phyloP scores from a whole-genome alignment of 2,329 filamentous ascomycete species.

The Fusarium anguioides region DNA sequence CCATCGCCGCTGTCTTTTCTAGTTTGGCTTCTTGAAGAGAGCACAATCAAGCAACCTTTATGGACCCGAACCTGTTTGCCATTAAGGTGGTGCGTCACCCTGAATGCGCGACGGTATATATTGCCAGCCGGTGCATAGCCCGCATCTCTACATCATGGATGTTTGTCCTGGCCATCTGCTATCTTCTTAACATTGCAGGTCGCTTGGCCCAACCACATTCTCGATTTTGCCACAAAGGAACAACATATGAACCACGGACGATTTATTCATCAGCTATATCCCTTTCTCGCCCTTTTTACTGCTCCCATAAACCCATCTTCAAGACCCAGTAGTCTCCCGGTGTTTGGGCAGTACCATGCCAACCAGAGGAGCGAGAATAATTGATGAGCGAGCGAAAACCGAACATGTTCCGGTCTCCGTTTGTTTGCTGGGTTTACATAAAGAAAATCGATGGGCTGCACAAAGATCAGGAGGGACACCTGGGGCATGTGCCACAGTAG shows the following conservation, averaged over 20 bases:
- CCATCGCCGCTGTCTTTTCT: constrained; percentile 74
- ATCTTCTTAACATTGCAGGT: not conserved
- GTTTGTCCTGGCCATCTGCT: not conserved
- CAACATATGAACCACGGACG: not conserved
- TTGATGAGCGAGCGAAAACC: not conserved
- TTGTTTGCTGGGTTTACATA: not conserved
- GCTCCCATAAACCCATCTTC: not conserved
- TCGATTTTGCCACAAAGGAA: not conserved
- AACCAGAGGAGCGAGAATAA: not conserved
- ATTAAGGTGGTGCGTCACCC: not conserved
- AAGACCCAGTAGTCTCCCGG: not conserved
- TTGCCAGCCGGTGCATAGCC: not conserved
- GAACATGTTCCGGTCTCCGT: not conserved
- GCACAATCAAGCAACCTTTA: not conserved
- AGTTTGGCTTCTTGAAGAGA: constrained; percentile 55
- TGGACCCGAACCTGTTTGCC: not conserved
- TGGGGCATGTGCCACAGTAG: constrained; percentile 49
- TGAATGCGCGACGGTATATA: not conserved
- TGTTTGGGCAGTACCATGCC: constrained; percentile 1
- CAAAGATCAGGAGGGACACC: constrained; percentile 38
- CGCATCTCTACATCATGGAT: not conserved
- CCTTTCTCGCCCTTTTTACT: not conserved
- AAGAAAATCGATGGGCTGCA: not conserved
- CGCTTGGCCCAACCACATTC: not conserved
- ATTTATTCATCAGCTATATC: constrained; percentile 12